Evolutionary conservation across 2,329 filamentous ascomycete genomes (phyloP).

Genomic region (Hypoxylon sp.): DNA sequence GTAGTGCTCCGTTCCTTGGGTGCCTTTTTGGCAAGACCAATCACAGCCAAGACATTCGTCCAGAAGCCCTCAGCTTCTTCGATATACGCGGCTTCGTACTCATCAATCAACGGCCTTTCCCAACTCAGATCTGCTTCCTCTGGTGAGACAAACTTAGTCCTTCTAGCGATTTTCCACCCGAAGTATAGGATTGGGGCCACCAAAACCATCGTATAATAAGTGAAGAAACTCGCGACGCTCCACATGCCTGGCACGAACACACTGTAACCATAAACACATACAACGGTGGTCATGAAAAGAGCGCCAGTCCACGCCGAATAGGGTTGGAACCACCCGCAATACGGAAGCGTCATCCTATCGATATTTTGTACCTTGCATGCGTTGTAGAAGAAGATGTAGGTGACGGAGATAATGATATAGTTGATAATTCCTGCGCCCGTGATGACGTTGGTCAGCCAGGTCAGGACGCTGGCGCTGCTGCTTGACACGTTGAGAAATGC

Average conservation of each 20-base stretch:
- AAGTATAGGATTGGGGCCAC: constrained; percentile 65
- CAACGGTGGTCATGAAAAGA: constrained; percentile 56
- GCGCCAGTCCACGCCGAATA: constrained; percentile 65
- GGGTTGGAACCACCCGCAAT: constrained; percentile 70
- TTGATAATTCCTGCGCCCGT: constrained; percentile 41
- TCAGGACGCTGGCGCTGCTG: constrained; percentile 44
- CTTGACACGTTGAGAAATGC: constrained; percentile 62
- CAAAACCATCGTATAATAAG: constrained; percentile 65
- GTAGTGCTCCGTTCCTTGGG: too few species aligned
- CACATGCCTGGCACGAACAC: constrained; percentile 56
- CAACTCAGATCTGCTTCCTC: constrained; percentile 69
- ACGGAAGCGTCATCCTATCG: constrained; percentile 67
- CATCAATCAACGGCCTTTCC: constrained; percentile 69
- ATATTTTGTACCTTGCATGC: constrained; percentile 64
- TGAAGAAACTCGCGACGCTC: constrained; percentile 50
- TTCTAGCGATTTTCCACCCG: constrained; percentile 74
- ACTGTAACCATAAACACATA: constrained; percentile 68
- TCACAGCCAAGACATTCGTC: not conserved
- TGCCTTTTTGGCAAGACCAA: constrained; percentile 9
- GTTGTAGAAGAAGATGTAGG: constrained; percentile 69
- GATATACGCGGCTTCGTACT: constrained; percentile 59
- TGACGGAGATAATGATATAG: constrained; percentile 54
- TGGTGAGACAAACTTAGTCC: constrained; percentile 66
- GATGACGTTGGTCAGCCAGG: constrained; percentile 38
- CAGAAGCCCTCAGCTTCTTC: constrained; percentile 48